Percentiles rank a stretch among this genome's conserved stretches.
Conservation (phyloP, 2,329 filamentous ascomycete genomes). For the Didymella keratinophila region DNA sequence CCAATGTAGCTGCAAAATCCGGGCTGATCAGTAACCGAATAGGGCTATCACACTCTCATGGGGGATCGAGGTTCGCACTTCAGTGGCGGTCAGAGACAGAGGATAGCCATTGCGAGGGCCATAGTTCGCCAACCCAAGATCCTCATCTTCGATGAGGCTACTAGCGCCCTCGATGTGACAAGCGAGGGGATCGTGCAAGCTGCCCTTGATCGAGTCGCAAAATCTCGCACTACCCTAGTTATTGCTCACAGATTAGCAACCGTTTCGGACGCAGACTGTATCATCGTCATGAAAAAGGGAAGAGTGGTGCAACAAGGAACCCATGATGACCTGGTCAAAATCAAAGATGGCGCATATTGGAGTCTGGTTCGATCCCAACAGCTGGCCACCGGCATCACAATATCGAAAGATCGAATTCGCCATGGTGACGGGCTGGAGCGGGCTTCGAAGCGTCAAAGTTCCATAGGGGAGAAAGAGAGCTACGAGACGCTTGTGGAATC, state of each 20-base stretch:
- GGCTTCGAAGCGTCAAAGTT: constrained; percentile 47
- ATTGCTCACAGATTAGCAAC: constrained; percentile 94
- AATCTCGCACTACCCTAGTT: constrained; percentile 88
- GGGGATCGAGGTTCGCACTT: constrained; percentile 84
- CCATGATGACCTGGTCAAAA: constrained; percentile 71
- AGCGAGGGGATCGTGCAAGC: constrained; percentile 93
- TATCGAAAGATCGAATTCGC: neutral
- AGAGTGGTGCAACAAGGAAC: constrained; percentile 74
- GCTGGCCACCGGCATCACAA: constrained; percentile 70
- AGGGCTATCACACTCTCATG: constrained; percentile 86
- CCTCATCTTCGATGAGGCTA: constrained; percentile 90
- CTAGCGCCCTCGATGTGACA: constrained; percentile 88
- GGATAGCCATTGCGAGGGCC: constrained; percentile 89
- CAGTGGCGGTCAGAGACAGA: constrained; percentile 93
- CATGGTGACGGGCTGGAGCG: constrained; percentile 9
- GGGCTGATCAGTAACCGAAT: neutral
- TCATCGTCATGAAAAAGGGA: constrained; percentile 76
- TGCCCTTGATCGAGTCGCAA: constrained; percentile 81
- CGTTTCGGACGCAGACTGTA: constrained; percentile 80
- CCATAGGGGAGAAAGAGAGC: constrained; percentile 21
- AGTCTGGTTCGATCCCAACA: constrained; percentile 74
- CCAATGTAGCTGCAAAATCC: neutral
- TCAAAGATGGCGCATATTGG: constrained; percentile 68
- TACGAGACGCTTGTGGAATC: constrained; percentile 23
- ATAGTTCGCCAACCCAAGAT: constrained; percentile 89